Conservation (phyloP, 495 filamentous ascomycete genomes). For the Amniculicola lignicola region DNA sequence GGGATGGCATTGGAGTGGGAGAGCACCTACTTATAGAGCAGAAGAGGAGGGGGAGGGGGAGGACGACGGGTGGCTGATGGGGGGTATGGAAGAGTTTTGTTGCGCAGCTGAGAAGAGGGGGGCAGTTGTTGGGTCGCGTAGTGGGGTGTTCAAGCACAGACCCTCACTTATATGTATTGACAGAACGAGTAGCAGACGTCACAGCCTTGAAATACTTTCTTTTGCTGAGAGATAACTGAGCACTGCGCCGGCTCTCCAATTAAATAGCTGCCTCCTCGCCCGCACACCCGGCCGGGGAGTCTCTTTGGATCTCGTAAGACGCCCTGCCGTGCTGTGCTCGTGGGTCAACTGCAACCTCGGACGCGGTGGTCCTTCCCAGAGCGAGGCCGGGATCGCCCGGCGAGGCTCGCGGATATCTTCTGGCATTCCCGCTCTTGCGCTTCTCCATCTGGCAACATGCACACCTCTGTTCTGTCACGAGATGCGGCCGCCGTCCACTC, state of each 20-base stretch:
- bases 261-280: background rate
- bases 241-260: constrained; percentile 7
- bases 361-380: background rate
- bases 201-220: background rate
- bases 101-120: constrained; percentile 13
- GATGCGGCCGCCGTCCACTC: too few relatives aligned
- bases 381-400: constrained; percentile 15
- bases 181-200: background rate
- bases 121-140: constrained; percentile 4
- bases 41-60: background rate
- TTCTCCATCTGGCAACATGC: too few relatives aligned
- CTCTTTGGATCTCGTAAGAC: background rate
- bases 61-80: background rate
- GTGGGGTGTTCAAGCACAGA: too few relatives aligned
- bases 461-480: too few relatives aligned
- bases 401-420: background rate
- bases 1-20: background rate
- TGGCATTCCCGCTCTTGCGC: background rate
- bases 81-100: background rate
- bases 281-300: constrained; percentile 18
- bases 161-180: background rate
- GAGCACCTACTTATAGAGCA: background rate
- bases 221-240: background rate
- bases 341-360: constrained; percentile 22
- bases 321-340: background rate